A percentile compares a stretch with the other conserved stretches of the same genome.
Evolutionary conservation across 108 stramenopile species (phyloP).

Genomic region (Aurantiochytrium sp.): DNA sequence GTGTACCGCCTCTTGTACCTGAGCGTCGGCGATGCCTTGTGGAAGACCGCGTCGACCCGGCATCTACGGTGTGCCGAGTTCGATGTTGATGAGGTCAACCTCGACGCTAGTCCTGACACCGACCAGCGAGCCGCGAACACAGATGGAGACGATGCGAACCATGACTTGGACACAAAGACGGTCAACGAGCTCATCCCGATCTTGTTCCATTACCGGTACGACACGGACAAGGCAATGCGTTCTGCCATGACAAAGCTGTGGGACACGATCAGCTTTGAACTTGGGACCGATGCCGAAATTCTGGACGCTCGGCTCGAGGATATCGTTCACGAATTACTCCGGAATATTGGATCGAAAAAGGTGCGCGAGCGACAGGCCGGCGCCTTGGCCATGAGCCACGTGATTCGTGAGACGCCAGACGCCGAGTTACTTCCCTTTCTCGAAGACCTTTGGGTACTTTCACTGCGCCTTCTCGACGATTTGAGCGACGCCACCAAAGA

Average conservation of each 20-base stretch:
- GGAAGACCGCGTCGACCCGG: neutral
- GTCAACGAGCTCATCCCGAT: neutral
- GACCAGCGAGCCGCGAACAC: neutral
- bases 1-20: neutral
- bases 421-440: neutral
- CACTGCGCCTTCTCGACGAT: slow-evolving; percentile 9
- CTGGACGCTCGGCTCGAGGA: neutral
- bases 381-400: neutral
- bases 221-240: neutral
- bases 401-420: neutral
- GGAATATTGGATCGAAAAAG: neutral
- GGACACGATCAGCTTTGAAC: neutral
- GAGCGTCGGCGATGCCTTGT: neutral
- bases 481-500: neutral
- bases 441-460: neutral
- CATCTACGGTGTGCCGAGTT: neutral
- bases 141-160: neutral
- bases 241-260: neutral
- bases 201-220: neutral
- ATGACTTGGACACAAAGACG: neutral
- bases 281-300: neutral
- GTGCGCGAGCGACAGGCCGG: slow-evolving; percentile 1
- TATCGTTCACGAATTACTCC: neutral
- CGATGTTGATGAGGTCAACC: neutral
- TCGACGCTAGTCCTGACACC: neutral